Evolutionary conservation across 2,329 filamentous ascomycete species (phyloP), one percentile per base, ranked within the genome.

Genomic region (Epichloe hybrida): DNA sequence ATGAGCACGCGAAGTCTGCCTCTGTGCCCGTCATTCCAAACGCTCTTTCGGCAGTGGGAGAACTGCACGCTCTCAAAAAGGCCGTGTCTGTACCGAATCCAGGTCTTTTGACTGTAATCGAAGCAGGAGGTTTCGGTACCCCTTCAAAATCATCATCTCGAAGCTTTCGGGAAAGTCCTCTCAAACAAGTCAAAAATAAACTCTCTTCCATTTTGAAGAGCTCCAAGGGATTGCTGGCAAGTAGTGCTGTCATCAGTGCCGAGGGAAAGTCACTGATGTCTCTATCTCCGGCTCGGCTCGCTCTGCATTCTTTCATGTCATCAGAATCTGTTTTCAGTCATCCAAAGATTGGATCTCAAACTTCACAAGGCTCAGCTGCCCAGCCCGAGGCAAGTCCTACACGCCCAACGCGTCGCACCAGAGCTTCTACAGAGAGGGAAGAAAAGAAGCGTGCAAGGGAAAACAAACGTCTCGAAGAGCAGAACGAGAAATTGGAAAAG

Each of bases 141-240:
- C 70, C 76, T 55, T 64, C 69, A 3, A 81, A 80, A 57, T 81
- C 80, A 1, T 77, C 78, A 0, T 72, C 75, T 5, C 69, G 78
- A 50, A 70, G 64, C 46, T 72, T 79, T 58, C 73, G 75, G 7
- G 89, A 94, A 57, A 91, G 85, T 52, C 88, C 88, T 5, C 68
- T 96, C 53, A 95, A 90, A 66, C 88, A 93, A 48, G 90, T 93
- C 31, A 97, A 95, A 70, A 88, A 86, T 61, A 94, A 89, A 64
- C 74, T 97, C 46, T 94, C 91, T 45, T 95, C 90, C 9, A 89
- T 95, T 53, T 73, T 96, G 59, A 90, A 89, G 67, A 86, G 84
- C 50, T 93, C 90, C 4, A 91, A 86, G 65, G 87, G 84, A 13
- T 78, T 96, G 46, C 83, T 96, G 55, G 88, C 84, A 17, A 94